Conservation (phyloP, 352 stramenopile genomes). For the Phytopythium vexans region DNA sequence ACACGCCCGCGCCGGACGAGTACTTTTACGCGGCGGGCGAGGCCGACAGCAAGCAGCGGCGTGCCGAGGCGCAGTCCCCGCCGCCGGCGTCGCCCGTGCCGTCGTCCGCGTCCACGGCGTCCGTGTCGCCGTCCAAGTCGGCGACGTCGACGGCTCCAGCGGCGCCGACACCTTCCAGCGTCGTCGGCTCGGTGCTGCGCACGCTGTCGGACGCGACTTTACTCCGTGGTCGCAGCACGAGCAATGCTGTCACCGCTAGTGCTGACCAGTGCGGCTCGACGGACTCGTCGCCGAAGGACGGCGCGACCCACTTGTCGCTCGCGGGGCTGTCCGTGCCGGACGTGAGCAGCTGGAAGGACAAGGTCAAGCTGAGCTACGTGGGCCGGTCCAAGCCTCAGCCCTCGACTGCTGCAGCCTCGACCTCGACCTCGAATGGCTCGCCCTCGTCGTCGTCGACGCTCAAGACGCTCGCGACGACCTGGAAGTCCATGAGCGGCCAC, state of each 20-base stretch:
- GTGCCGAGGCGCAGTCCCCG: conserved; percentile 3
- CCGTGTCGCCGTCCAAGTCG: conserved; percentile 12
- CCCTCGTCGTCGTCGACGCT: conserved; percentile 22
- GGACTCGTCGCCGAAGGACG: conserved; percentile 12
- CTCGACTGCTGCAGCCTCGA: conserved; percentile 2
- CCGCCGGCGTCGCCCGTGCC: conserved; percentile 19
- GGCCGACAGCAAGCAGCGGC: neutral
- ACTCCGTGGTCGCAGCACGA: conserved; percentile 1
- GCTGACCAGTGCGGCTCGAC: neutral
- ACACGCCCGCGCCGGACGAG: conserved; percentile 33
- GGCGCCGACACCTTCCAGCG: conserved; percentile 1
- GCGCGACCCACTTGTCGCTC: conserved; percentile 10
- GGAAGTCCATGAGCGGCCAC: conserved; percentile 36
- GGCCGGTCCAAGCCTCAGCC: conserved; percentile 12
- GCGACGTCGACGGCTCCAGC: neutral
- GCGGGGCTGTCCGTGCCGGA: conserved; percentile 24
- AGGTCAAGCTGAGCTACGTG: conserved; percentile 36
- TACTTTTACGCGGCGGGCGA: conserved; percentile 11
- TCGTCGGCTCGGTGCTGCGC: conserved; percentile 4
- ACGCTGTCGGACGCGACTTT: conserved; percentile 6
- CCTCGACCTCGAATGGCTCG: conserved; percentile 9
- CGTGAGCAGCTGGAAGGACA: conserved; percentile 40
- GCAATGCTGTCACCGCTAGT: neutral
- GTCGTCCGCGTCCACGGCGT: conserved; percentile 19
- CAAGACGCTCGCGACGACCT: conserved; percentile 19